Evolutionary conservation across 805 yeast genomes (phyloP), one percentile per base, ranked within the genome.

Genomic region (Helenozyma rhizophorensis): DNA sequence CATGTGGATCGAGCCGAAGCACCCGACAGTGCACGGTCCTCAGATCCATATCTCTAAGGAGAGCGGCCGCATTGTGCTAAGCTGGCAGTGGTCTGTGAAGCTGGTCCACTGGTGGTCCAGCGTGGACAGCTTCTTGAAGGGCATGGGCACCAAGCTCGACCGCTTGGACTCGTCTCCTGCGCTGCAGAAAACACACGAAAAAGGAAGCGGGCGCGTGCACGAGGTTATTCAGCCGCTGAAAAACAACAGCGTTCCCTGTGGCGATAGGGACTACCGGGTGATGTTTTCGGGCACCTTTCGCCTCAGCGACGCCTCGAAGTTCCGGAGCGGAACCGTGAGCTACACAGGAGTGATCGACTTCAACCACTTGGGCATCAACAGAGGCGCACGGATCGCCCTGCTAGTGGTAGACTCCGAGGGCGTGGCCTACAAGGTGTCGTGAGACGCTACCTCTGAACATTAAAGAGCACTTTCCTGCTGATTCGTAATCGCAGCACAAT

Each of bases 281-380:
- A 30, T 40, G 5, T 60, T 58, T 32, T 23, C 39, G 4, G 67
- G 68, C 5, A 36, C 42, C 5, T 43, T 55, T 25, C 30, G 30
- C 12, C 39, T 62, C 9, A 30, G 31, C 17, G 58, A 54, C 27
- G 44, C 41, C 28, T 34, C 42, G 14, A 32, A 46, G 10, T 21
- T 26, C 5, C 40, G 41, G 12, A n/a, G 25, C 15, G 62, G 62
- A 0, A 23, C 30, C 3, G 36, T 54, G 9, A 14, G 21, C 10
- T 63, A 59, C 40, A 30, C 34, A 12, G 69, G 67, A 1, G 32
- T 31, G 9, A 38, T 63, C 15, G 68, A 62, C 33, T 45, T 51
- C 29, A 51, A 52, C 34, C 69, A 63, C 34, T 28, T 54, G 17
- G 44, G 47, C 25, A 53, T 60, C 17, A 51, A 56, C 37, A 38